Base-by-base conservation (phyloP, 2,329 filamentous ascomycete genomes). In the Chrysoporthe austroafricana region DNA sequence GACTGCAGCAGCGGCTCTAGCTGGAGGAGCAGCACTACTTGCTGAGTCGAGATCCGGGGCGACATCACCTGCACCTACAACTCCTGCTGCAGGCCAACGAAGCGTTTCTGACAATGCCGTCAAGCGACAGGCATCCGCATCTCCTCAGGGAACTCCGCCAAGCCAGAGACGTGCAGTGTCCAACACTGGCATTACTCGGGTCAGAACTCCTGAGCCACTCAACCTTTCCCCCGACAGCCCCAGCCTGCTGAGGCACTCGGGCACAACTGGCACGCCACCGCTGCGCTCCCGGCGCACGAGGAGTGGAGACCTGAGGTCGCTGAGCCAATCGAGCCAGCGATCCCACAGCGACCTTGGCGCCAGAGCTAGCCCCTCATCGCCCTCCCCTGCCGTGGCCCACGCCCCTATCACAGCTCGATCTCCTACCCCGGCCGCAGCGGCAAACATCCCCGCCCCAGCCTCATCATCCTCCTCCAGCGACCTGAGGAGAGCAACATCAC, bases 241-340 rank as follows among this genome's bases (percentile, higher is more conserved):
- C 81, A 82, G 85, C 82, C 83, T 77, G 78, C 73, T 77, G 78
- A 84, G 70, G 75, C 73, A 81, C 71, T 83, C 79, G 76, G 79
- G 79, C 57, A 39, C 57, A 39, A 14, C 32, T 60, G 57, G 57
- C 71, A 91, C 90, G 69, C 91, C 90, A 71, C 89, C 91, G 60
- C 85, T 96, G 70, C 87, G 93, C 74, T 88, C 92, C 77, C 84
- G 80, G 76, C 85, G 85, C 76, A 81, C 90, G 78, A 94, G 91
- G 59, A 70, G 68, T 85, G 90, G 91, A 79, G 92, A 96, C 84
- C 84, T 96, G 74, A 83, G 91, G 80, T 87, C 86, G 73, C 87
- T 88, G 73, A 88, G 88, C 79, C 86, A 86, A 85, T 85, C 74
- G 70, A 81, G 79, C 74, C 76, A 76, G 43, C 57, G 60, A 36